Base-by-base conservation (phyloP, 1,284 basidiomycete genomes). In the Anthracocystis panici-leucophaei region DNA sequence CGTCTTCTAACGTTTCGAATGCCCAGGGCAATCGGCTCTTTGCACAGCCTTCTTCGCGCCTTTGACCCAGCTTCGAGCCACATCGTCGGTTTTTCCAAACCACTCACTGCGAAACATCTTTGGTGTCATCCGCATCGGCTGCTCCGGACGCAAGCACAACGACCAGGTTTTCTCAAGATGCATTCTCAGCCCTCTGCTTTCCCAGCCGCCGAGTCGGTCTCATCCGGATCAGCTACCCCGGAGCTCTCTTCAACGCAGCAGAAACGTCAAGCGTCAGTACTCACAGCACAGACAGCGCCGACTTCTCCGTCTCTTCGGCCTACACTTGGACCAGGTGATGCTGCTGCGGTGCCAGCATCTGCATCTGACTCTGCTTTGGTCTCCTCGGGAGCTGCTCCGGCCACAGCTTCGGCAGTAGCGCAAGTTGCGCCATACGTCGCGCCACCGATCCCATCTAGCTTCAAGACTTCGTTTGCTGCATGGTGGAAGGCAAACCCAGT, bases 401-500 rank as follows among this genome's bases (percentile, higher is more conserved):
- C 49, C n/a, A 49, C 46, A 21, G 57, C 49, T 8, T 31, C 56
- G 20, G 21, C 52, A 23, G 40, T 54, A 16, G 52, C 42, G 1
- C 42, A 38, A 3, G 29, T 61, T 2, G 48, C 66, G 8, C 54
- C 67, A 0, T 78, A 73, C 25, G 69, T 73, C 3, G 73, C 77
- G 10, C 68, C 72, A 4, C 74, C 77, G 25, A 72, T 82, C n/a
- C 81, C 81, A 1, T 65, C 62, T 6, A 73, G 77, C 63, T 48
- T 82, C 57, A 61, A 62, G 18, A 63, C 73, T 0, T 82, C 81
- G 0, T 56, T 82, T 18, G 57, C 64, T 40, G 75, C 79, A 18
- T 82, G 81, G 81, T 80, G 76, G 74, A 66, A 51, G 9, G 66
- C 73, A 1, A 55, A 66, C 21, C 66, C 67, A 5, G 59, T 69